Percentiles rank a stretch among this genome's conserved stretches.
phyloP scores from a whole-genome alignment of 805 yeast species.

The Candida nitratophila region DNA sequence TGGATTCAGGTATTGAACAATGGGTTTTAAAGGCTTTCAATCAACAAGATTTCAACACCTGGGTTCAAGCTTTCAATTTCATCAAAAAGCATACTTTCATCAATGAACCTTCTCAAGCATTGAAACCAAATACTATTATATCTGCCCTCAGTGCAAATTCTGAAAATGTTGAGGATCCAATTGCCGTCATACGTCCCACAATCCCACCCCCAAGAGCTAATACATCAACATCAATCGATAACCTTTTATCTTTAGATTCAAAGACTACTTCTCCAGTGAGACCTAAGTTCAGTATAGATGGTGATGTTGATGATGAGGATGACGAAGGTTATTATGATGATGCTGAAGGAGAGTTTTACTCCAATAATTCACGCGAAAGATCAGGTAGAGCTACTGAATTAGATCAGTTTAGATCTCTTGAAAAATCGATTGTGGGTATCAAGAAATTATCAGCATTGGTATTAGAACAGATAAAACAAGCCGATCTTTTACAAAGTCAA shows the following conservation, averaged over 20 bases:
- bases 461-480: neutral
- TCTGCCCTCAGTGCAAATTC: neutral
- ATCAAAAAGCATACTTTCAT: constrained; percentile 26
- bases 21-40: constrained; percentile 78
- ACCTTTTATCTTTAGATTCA: constrained; percentile 9
- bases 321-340: constrained; percentile 8
- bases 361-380: neutral
- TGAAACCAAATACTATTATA: neutral
- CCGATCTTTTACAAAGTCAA: neutral
- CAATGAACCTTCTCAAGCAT: neutral
- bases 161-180: neutral
- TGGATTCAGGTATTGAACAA: constrained; percentile 93
- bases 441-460: constrained; percentile 8
- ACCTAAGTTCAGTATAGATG: too few species aligned
- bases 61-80: constrained; percentile 75
- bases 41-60: constrained; percentile 60
- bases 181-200: neutral
- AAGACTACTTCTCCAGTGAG: too few species aligned
- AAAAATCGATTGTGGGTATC: constrained; percentile 11
- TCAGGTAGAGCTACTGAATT: constrained; percentile 1
- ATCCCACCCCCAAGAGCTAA: constrained; percentile 1
- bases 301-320: neutral
- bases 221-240: constrained; percentile 12
- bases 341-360: constrained; percentile 10
- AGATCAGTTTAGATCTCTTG: constrained; percentile 10